Percentiles rank a stretch among this genome's conserved stretches.
Evolutionary conservation across 202 grass and related monocot species (phyloP).

Genomic region (Tripidium arundinaceum): DNA sequence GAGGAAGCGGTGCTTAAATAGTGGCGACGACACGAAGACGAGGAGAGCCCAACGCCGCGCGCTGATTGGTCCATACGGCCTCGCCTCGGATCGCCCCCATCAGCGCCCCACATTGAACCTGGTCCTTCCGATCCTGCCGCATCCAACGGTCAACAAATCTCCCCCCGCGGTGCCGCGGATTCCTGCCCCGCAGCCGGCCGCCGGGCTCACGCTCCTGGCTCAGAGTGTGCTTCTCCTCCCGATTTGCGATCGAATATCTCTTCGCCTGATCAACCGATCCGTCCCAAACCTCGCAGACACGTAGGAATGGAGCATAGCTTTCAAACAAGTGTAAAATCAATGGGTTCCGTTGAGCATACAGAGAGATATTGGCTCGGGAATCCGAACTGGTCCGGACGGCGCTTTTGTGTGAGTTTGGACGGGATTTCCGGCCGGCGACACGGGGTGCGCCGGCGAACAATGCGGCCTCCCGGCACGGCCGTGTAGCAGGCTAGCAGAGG

Average conservation of each 20-base stretch:
- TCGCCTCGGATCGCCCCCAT: conserved; percentile 55
- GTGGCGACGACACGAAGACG: conserved; percentile 16
- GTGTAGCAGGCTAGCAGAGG: conserved; percentile 23
- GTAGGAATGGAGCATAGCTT: background rate
- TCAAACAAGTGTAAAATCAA: background rate
- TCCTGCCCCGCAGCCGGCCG: background rate
- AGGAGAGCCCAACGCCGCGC: conserved; percentile 13
- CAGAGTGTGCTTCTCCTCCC: conserved; percentile 56
- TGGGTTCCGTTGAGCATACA: background rate
- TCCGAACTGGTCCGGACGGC: conserved; percentile 42
- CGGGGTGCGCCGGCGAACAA: conserved; percentile 24
- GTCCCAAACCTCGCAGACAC: fast-evolving
- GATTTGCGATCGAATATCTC: conserved; percentile 34
- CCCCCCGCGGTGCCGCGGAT: conserved; percentile 28
- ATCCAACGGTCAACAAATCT: conserved; percentile 20
- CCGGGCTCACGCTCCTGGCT: background rate
- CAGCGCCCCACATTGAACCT: conserved; percentile 21
- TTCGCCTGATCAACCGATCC: fast-evolving
- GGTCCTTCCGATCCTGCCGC: conserved; percentile 2
- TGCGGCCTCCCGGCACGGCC: background rate
- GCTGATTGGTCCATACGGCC: conserved; percentile 43
- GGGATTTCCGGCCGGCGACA: conserved; percentile 43
- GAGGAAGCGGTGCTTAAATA: conserved; percentile 65
- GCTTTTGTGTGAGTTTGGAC: conserved; percentile 65
- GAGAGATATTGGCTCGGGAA: conserved; percentile 14